These are phyloP conservation scores for Cyphellophora attinorum DNA, from an alignment of 2,329 filamentous ascomycete species.

Conservation along the genomic window DNA sequence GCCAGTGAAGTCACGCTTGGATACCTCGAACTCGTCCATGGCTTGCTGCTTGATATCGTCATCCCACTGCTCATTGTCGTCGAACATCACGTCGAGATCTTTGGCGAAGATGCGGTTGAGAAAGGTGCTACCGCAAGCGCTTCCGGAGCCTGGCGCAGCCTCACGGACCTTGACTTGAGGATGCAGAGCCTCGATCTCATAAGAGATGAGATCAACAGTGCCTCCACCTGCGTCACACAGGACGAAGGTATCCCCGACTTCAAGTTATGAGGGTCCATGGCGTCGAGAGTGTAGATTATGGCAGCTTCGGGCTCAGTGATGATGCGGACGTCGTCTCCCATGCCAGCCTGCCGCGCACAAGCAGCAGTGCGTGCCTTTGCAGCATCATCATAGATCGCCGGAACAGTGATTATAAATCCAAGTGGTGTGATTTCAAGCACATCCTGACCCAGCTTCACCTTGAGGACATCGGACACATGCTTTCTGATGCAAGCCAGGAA, in stretches of 20 bases:
- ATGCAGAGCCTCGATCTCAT: constrained; percentile 5
- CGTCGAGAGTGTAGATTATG: constrained; percentile 27
- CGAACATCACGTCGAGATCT: constrained; percentile 12
- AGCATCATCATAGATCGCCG: constrained; percentile 22
- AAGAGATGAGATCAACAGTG: constrained; percentile 60
- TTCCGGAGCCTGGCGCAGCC: constrained; percentile 14
- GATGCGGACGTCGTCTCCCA: constrained; percentile 35
- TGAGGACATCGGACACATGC: too few species aligned
- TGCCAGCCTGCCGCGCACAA: constrained; percentile 16
- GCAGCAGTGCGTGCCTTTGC: constrained; percentile 12
- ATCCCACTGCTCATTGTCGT: constrained; percentile 3
- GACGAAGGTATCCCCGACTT: constrained; percentile 43
- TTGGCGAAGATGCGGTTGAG: constrained; percentile 22
- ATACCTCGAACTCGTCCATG: neutral
- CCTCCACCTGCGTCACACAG: constrained; percentile 97
- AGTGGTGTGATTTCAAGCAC: constrained; percentile 9
- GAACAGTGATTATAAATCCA: constrained; percentile 22
- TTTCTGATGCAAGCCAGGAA: too few species aligned
- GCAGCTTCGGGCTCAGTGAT: constrained; percentile 13
- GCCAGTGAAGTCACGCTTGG: too few species aligned
- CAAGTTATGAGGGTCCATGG: constrained; percentile 64
- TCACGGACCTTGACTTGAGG: constrained; percentile 9
- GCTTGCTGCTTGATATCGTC: constrained; percentile 2
- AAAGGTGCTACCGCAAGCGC: constrained; percentile 23
- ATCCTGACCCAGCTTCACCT: constrained; percentile 8